Evolutionary conservation across 805 yeast species (phyloP), one percentile per base, ranked within the genome.

Genomic region (Starmerella davenportii): DNA sequence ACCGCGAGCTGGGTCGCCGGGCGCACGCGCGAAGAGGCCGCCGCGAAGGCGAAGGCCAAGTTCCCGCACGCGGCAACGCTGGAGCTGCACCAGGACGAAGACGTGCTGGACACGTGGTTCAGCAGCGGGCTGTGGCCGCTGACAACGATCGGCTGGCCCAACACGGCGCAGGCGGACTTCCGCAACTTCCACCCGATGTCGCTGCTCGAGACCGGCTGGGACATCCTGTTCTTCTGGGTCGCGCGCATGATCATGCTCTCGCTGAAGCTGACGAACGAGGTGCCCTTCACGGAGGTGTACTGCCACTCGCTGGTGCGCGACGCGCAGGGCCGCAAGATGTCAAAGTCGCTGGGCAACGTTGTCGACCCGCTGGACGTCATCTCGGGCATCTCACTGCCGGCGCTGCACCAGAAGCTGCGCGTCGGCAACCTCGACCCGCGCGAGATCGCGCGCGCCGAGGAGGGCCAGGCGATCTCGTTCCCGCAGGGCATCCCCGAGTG

Each of bases 401-500:
- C 66, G 14, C 68, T 90, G 54, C 93, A 84, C 59, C 76, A 74
- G 42, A 77, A 82, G 61, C 68, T 90, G 52, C 59, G 60, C 45
- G 56, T 55, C 35, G 96, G 96, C 63, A 87, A 87, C 65, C 68
- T 87, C 52, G 95, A 81, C 53, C 79, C 90, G 47, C 70, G 73
- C 49, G 98, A 87, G 64, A 65, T 87, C 51, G 79, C 71, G 57
- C 80, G 72, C 60, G 95, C 96, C 21, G 74, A 71, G 52, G 72
- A 69, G 33, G 96, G 96, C 45, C 96, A 90, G 65, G 73, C 69
- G 51, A 67, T 72, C 54, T 76, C 93, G 11, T 87, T 84, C 68
- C 98, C 98, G 48, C 75, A 76, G 51, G 98, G 98, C 66, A 85
- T 87, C 50, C 95, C 96, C 41, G 94, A 90, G 66, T 90, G 98